Evolutionary conservation across 371 early-diverging fungal species (phyloP), one percentile per base, ranked within the genome.

Genomic region (Apophysomyces ossiformis): DNA sequence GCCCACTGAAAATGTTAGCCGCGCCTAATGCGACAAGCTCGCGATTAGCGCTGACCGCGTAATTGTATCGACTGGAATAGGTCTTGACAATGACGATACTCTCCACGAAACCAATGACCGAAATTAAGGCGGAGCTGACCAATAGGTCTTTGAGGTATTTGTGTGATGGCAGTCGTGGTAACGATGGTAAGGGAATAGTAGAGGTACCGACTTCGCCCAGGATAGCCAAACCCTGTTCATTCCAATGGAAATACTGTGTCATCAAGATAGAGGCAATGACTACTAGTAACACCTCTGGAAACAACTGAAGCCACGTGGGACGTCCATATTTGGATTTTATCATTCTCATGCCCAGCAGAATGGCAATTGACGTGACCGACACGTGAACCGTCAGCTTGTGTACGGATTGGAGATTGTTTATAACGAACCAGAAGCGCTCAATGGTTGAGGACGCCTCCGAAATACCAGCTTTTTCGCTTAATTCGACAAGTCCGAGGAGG

Each of bases 101-200:
- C 76, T 97, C 97, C n/a, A 98, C 96, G 73, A 96, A 96, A 1
- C 98, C 99, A 72, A 96, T 93, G 68, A 95, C 86, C 18, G 96
- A 85, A 65, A 96, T 95, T 63, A 95, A 82, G 35, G 94, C 89
- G 3, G 95, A 68, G 0, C 77, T 80, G 15, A 83, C 71, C 39
- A 80, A 60, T 16, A 83, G 41, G 65, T 87, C 90, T 70, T 89
- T 86, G 76, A 94, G 66, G 59, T 88, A 85, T 7, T 84, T 76
- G 35, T 82, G 69, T 3, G 76, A 70, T 9, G 90, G 89, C 6
- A 89, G 68, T 5, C 75, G 57, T 4, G 91, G 90, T 32, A 90
- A 72, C 1, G 89, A 85, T 5, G 92, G 86, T 54, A 74, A 63
- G 21, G 88, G 89, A 32, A 93, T 72, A 13, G 88, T 85, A 21